Evolutionary conservation across 768 basidiomycete genomes (phyloP).

Genomic region (Pleurotus djamor): DNA sequence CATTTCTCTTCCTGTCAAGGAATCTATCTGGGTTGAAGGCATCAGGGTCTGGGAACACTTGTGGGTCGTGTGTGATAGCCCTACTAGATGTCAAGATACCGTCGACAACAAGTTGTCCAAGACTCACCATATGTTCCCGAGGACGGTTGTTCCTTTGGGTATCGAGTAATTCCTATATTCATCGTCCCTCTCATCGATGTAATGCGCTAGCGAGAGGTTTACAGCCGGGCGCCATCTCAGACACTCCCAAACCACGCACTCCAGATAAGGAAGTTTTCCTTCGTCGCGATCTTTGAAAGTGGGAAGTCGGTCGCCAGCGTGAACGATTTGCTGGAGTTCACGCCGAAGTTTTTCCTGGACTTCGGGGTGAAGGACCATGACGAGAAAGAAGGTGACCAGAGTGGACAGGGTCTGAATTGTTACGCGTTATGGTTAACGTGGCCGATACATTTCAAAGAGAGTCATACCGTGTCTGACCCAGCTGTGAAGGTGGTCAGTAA

Average conservation of each 20-base stretch:
- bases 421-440: background rate
- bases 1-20: conserved; percentile 3
- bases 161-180: conserved; percentile 27
- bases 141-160: conserved; percentile 19
- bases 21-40: conserved; percentile 13
- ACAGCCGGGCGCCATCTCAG: conserved; percentile 15
- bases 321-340: conserved; percentile 23
- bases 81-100: conserved; percentile 4
- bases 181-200: conserved; percentile 13
- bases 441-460: background rate
- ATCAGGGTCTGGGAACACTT: conserved; percentile 8
- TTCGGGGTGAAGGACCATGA: conserved; percentile 15
- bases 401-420: conserved; percentile 15
- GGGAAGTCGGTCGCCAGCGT: conserved; percentile 21
- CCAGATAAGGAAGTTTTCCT: conserved; percentile 16
- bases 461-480: conserved; percentile 16
- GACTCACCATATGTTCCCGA: background rate
- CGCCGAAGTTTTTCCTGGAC: conserved; percentile 19
- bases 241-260: conserved; percentile 15
- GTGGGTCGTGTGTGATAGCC: conserved; percentile 11
- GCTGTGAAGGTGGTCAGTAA: background rate
- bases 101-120: background rate
- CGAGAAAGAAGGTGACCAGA: conserved; percentile 13
- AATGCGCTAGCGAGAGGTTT: conserved; percentile 13
- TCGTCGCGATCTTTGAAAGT: conserved; percentile 18